Evolutionary conservation across 2,329 filamentous ascomycete genomes (phyloP).

Genomic region (Clarireedia homoeocarpa): DNA sequence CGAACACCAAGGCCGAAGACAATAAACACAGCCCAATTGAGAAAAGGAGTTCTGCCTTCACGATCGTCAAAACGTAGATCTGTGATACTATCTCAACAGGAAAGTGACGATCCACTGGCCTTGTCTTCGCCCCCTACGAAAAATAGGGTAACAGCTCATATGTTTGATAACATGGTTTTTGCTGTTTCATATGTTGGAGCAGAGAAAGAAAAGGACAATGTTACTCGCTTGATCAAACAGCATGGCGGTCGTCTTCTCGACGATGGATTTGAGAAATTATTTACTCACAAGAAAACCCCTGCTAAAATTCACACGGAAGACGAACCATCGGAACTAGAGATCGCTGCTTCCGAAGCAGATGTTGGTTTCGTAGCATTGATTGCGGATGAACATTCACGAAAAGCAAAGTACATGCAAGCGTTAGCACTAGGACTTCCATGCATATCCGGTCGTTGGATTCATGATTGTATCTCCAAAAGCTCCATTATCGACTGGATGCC

Average conservation of each 20-base stretch:
- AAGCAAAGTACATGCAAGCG: conserved; percentile 90
- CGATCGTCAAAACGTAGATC: conserved; percentile 20
- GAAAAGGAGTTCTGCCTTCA: conserved; percentile 4
- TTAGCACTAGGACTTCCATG: conserved; percentile 85
- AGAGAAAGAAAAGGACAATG: conserved; percentile 44
- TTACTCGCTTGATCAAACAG: conserved; percentile 56
- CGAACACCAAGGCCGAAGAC: not conserved
- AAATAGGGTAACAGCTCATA: not conserved
- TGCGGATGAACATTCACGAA: conserved; percentile 76
- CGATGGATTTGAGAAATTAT: conserved; percentile 75
- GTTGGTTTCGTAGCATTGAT: conserved; percentile 79
- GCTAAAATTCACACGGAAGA: conserved; percentile 10
- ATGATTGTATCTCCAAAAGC: conserved; percentile 56
- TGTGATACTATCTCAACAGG: conserved; percentile 4
- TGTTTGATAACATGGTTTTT: conserved; percentile 82
- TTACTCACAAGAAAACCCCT: conserved; percentile 38
- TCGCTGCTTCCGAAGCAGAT: conserved; percentile 44
- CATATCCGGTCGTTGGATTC: conserved; percentile 73
- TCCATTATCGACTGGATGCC: conserved; percentile 64
- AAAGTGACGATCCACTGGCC: conserved; percentile 23
- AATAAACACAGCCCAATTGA: not conserved
- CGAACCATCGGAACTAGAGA: conserved; percentile 36
- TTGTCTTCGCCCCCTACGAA: not conserved
- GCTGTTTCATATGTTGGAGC: conserved; percentile 64
- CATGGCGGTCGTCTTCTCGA: conserved; percentile 67